Conservation (phyloP, 352 stramenopile genomes). For the Phytophthora cactorum region DNA sequence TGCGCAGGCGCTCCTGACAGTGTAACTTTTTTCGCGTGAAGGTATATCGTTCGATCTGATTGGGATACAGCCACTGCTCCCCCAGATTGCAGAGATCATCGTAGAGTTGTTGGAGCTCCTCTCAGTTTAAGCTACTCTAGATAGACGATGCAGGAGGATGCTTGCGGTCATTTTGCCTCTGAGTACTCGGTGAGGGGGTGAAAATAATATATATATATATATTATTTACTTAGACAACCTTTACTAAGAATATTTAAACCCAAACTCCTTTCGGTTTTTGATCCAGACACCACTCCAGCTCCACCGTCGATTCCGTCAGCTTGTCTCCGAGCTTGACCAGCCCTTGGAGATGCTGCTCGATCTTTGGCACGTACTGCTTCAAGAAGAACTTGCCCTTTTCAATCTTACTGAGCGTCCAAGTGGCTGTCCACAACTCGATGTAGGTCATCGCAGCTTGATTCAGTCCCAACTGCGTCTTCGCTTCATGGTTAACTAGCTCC, state of each 20-base stretch:
- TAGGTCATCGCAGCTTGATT: conserved; percentile 14
- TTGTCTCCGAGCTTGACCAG: conserved; percentile 5
- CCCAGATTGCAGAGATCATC: not conserved
- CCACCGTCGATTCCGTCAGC: conserved; percentile 3
- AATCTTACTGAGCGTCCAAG: conserved; percentile 20
- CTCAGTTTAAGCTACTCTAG: not conserved
- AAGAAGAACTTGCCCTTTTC: conserved; percentile 23
- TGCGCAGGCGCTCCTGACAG: not conserved
- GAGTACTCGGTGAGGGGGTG: too few relatives aligned
- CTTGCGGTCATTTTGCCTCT: too few relatives aligned
- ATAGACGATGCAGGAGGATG: not conserved
- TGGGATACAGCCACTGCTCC: not conserved
- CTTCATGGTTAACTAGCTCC: conserved; percentile 9
- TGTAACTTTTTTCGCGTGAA: not conserved
- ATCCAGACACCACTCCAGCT: conserved; percentile 13
- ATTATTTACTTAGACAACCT: not conserved
- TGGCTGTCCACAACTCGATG: conserved; percentile 17
- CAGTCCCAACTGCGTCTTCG: conserved; percentile 10
- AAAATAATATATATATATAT: not conserved
- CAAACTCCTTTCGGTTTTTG: conserved; percentile 16
- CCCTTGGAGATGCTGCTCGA: conserved; percentile 4
- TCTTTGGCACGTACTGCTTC: not conserved
- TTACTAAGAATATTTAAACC: conserved; percentile 3
- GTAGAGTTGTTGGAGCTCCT: not conserved
- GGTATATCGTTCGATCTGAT: not conserved